Base-by-base conservation (phyloP, 1,139 yeast species). In the Lodderomyces margitis region DNA sequence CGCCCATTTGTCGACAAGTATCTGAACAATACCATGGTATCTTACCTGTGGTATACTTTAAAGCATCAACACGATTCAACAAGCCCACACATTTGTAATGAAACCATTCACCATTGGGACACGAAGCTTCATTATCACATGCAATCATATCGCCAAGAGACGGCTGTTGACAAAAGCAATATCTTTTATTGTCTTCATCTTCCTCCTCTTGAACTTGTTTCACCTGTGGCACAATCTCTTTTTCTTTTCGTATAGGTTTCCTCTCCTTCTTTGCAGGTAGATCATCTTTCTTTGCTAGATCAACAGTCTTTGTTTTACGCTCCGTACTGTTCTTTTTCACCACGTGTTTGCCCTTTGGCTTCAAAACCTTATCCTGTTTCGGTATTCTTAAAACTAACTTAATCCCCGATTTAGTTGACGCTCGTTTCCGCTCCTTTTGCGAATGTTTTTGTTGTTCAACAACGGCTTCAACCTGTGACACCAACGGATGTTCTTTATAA, bases 51-150 rank as follows among this genome's bases (percentile, higher is more conserved):
- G 70, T 54, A 43, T 54, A 69, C 48, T 66, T 65, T 39, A 65
- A 48, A 2, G 74, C 75, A 21, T 68, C 74, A 1, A 67, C 75
- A 38, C 68, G 49, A 43, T 63, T 69, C 28, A 64, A 53, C 30
- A 71, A 55, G 2, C 75, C 75, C 24, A 72, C 77, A 50, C 78
- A 72, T 46, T 70, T 71, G 52, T 70, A 72, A 46, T 72, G 78
- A 41, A 72, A 72, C 78, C 78, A 72, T 40, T 70, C 77, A 2
- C 78, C 78, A 46, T 71, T 70, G 15, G 70, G 68, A 52, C 78
- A 72, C 4, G 62, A 52, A 1, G 50, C 54, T 41, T 60, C 66
- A 46, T 70, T 67, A 46, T 72, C 78, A 50, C 78, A 72, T 0
- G 70, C 75, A 35, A 72, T 71, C 78, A 72, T 72, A 45, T 66